A percentile compares a stretch with the other conserved stretches of the same genome.
These are phyloP conservation scores for Yarrowia keelungensis DNA, from an alignment of 805 yeast species.

Conservation along the genomic window DNA sequence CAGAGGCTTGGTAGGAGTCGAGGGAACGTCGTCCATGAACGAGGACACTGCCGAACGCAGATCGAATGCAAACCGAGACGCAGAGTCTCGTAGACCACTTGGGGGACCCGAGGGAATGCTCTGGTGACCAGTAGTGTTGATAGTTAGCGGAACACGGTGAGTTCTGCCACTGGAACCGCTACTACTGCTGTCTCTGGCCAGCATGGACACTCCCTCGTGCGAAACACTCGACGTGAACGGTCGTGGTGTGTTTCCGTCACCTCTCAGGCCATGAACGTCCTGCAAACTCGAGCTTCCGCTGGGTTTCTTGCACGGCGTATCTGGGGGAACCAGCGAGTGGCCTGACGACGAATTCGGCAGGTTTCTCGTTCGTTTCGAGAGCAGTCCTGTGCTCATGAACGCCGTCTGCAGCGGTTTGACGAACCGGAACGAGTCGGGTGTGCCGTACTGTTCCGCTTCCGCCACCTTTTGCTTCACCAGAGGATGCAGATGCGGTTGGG, in stretches of 20 bases:
- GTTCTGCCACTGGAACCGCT: not conserved
- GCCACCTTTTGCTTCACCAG: constrained; percentile 5
- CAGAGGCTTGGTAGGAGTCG: constrained; percentile 29
- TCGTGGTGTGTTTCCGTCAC: constrained; percentile 13
- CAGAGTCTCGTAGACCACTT: constrained; percentile 25
- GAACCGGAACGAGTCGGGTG: constrained; percentile 67
- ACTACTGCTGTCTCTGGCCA: not conserved
- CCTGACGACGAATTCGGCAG: constrained; percentile 43
- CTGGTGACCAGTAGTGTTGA: constrained; percentile 32
- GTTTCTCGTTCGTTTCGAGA: constrained; percentile 64
- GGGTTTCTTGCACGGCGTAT: constrained; percentile 67
- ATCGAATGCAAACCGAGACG: constrained; percentile 33
- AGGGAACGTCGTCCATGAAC: constrained; percentile 36
- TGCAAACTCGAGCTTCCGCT: constrained; percentile 22
- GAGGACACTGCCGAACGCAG: constrained; percentile 23
- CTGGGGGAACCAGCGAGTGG: constrained; percentile 57
- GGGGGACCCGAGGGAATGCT: constrained; percentile 14
- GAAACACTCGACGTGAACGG: constrained; percentile 7
- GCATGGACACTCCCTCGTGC: constrained; percentile 10
- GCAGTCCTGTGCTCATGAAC: constrained; percentile 74
- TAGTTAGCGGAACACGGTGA: constrained; percentile 14
- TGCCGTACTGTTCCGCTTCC: constrained; percentile 47
- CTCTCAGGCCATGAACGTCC: constrained; percentile 16
- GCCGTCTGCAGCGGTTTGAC: constrained; percentile 89
- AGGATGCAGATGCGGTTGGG: constrained; percentile 26